These are phyloP conservation scores for Colletotrichum plurivorum DNA, from an alignment of 2,329 filamentous ascomycete genomes.

Conservation along the genomic window DNA sequence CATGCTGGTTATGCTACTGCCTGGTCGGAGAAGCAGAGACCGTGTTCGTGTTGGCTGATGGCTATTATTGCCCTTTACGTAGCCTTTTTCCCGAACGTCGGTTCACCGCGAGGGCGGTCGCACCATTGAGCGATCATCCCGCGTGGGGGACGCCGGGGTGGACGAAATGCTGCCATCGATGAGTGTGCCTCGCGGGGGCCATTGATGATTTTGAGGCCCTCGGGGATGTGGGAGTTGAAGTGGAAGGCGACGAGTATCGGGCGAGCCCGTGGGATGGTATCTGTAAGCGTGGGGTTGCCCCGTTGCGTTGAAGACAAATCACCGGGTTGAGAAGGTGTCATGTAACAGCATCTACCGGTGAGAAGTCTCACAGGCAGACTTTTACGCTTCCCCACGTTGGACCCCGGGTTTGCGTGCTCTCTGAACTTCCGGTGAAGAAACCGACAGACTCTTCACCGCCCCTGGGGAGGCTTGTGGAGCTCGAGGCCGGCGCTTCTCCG, in stretches of 20 bases:
- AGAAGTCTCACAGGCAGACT: not conserved
- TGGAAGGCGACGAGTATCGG: not conserved
- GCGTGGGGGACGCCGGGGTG: constrained; percentile 21
- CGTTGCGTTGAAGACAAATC: constrained; percentile 7
- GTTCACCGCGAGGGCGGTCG: constrained; percentile 29
- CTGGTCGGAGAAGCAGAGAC: too few relatives aligned
- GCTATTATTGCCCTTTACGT: constrained; percentile 17
- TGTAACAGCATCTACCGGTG: not conserved
- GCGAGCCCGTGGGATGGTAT: constrained; percentile 5
- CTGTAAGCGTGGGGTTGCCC: too few relatives aligned
- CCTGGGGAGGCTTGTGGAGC: not conserved
- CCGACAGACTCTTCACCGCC: not conserved
- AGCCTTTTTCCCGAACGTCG: constrained; percentile 1
- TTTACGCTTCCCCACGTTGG: not conserved
- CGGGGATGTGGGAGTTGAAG: not conserved
- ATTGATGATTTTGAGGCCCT: not conserved
- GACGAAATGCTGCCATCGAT: not conserved
- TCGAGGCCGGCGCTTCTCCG: not conserved
- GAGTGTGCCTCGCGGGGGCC: not conserved
- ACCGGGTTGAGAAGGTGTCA: constrained; percentile 17
- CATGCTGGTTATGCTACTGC: not conserved
- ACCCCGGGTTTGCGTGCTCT: not conserved
- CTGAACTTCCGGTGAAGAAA: not conserved
- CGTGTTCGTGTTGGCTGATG: not conserved
- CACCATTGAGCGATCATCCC: constrained; percentile 23